phyloP scores from a whole-genome alignment of 2,329 filamentous ascomycete genomes.

The Neofusicoccum cordaticola region DNA sequence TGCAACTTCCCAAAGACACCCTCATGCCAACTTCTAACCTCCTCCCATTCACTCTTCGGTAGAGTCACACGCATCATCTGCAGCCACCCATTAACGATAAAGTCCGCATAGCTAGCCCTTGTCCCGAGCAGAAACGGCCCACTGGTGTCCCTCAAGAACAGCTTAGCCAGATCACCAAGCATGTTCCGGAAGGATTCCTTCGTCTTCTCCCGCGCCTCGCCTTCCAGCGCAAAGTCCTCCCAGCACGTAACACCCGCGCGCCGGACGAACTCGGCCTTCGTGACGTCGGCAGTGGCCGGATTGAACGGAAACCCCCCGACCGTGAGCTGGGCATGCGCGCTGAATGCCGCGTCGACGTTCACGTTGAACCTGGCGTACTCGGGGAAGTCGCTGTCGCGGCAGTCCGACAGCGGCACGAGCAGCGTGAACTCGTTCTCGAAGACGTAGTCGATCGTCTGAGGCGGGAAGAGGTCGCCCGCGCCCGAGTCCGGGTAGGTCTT shows the following conservation, averaged over 20 bases:
- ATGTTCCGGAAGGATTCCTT: slow-evolving; percentile 40
- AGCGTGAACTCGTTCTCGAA: slow-evolving; percentile 33
- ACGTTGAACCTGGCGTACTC: slow-evolving; percentile 49
- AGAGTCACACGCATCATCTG: slow-evolving; percentile 45
- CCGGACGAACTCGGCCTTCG: slow-evolving; percentile 48
- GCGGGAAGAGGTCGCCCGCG: slow-evolving; percentile 42
- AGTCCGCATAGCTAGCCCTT: slow-evolving; percentile 52
- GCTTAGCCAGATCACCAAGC: slow-evolving; percentile 42
- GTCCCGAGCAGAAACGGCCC: slow-evolving; percentile 52
- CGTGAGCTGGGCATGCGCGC: slow-evolving; percentile 43
- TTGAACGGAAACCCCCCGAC: slow-evolving; percentile 50
- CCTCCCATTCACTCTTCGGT: slow-evolving; percentile 48
- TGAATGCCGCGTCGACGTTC: slow-evolving; percentile 56
- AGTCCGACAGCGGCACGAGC: slow-evolving; percentile 25
- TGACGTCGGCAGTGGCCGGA: slow-evolving; percentile 44
- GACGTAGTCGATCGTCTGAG: slow-evolving; percentile 41
- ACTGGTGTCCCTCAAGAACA: slow-evolving; percentile 38
- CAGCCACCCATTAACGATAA: slow-evolving; percentile 59
- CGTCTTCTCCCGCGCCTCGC: slow-evolving; percentile 41
- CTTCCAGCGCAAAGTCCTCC: slow-evolving; percentile 39
- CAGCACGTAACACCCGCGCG: slow-evolving; percentile 46
- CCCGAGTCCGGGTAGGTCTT: slow-evolving; percentile 48
- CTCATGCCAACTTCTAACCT: slow-evolving; percentile 48
- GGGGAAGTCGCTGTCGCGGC: slow-evolving; percentile 20
- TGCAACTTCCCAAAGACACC: slow-evolving; percentile 52